A percentile compares a stretch with the other conserved stretches of the same genome.
Evolutionary conservation across 2,329 filamentous ascomycete genomes (phyloP).

Genomic region (Plectosphaerella cucumerina): DNA sequence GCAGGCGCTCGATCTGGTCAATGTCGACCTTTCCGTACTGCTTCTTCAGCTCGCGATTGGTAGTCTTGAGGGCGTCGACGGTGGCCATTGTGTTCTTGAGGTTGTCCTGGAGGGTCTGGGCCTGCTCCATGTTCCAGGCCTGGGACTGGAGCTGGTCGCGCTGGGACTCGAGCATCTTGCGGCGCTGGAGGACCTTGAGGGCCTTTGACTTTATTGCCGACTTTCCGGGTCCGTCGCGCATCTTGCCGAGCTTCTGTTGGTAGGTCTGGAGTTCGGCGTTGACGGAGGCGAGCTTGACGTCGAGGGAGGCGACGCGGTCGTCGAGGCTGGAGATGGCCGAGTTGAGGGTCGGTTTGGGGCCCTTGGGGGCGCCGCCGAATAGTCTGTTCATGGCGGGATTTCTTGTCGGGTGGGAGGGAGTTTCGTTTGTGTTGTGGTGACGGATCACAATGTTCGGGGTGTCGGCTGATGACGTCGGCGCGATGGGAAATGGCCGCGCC

Average conservation of each 20-base stretch:
- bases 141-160: constrained; percentile 91
- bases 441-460: too few relatives aligned
- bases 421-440: neutral
- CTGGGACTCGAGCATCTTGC: constrained; percentile 91
- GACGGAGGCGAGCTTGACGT: constrained; percentile 89
- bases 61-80: constrained; percentile 95
- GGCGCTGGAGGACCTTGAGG: constrained; percentile 86
- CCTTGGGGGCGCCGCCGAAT: constrained; percentile 82
- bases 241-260: constrained; percentile 81
- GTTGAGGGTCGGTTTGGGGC: constrained; percentile 84
- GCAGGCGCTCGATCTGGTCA: constrained; percentile 94
- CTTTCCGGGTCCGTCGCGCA: constrained; percentile 95
- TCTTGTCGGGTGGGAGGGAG: neutral
- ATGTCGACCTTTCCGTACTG: constrained; percentile 98
- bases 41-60: constrained; percentile 84
- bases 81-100: constrained; percentile 98
- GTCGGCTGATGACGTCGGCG: too few relatives aligned
- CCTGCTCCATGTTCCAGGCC: constrained; percentile 99
- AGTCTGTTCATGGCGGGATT: constrained; percentile 78
- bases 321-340: constrained; percentile 83
- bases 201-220: constrained; percentile 90
- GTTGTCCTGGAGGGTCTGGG: constrained; percentile 97
- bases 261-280: constrained; percentile 88
- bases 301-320: constrained; percentile 77
- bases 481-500: too few relatives aligned